Evolutionary conservation across 495 filamentous ascomycete species (phyloP).

Genomic region (Hamigera avellanea): DNA sequence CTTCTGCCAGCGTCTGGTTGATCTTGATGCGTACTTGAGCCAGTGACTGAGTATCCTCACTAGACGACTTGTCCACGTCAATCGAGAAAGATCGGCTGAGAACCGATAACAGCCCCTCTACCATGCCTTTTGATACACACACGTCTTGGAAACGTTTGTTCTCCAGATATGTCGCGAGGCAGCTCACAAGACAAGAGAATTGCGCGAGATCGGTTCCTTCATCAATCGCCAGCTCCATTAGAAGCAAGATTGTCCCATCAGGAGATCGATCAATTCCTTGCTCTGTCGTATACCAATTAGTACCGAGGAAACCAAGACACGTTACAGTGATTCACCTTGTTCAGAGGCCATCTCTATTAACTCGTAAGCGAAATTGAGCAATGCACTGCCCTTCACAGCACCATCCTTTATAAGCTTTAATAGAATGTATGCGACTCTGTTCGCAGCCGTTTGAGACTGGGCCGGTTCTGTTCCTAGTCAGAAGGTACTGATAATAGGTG

Average conservation of each 20-base stretch:
- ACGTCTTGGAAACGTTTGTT: conserved; percentile 28
- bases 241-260: conserved; percentile 26
- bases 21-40: conserved; percentile 42
- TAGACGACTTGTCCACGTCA: conserved; percentile 14
- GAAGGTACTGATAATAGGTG: conserved; percentile 3
- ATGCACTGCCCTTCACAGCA: conserved; percentile 16
- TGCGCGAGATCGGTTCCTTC: conserved; percentile 15
- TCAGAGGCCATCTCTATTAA: conserved; percentile 28
- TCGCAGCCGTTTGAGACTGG: conserved; percentile 50
- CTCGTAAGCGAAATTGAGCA: conserved; percentile 29
- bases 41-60: conserved; percentile 40
- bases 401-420: conserved; percentile 25
- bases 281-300: conserved; percentile 8
- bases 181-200: conserved; percentile 22
- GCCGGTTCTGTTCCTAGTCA: conserved; percentile 30
- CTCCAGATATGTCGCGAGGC: conserved; percentile 22
- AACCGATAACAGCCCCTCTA: conserved; percentile 20
- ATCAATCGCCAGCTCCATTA: conserved; percentile 21
- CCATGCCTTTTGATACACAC: conserved; percentile 25
- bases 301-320: too few species aligned
- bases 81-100: conserved; percentile 21
- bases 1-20: conserved; percentile 48
- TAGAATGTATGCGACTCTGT: conserved; percentile 37
- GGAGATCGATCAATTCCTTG: conserved; percentile 27
- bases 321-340: conserved; percentile 21